A percentile compares a stretch with the other conserved stretches of the same genome.
These are phyloP conservation scores for Hydnomerulius pinastri DNA, from an alignment of 768 basidiomycete genomes.

Conservation along the genomic window DNA sequence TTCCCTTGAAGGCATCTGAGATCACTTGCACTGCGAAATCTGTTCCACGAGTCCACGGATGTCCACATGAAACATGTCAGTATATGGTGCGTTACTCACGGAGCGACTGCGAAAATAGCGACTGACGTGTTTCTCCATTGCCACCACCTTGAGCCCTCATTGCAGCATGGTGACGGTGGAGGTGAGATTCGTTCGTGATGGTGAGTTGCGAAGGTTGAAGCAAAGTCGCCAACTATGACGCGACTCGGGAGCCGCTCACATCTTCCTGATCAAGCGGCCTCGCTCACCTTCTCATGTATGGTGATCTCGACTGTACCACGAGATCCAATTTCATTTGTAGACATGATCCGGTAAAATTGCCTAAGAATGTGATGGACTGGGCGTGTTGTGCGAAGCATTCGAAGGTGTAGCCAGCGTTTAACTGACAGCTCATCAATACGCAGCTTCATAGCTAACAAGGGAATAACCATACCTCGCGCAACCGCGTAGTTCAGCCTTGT, in stretches of 20 bases:
- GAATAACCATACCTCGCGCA: slow-evolving; percentile 8
- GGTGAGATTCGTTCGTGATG: slow-evolving; percentile 81
- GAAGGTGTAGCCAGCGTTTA: slow-evolving; percentile 13
- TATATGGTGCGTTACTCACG: slow-evolving; percentile 9
- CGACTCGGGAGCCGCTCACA: slow-evolving; percentile 22
- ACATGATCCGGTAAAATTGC: slow-evolving; percentile 28
- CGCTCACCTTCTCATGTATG: slow-evolving; percentile 61
- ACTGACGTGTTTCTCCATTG: slow-evolving; percentile 82
- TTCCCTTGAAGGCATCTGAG: slow-evolving; percentile 71
- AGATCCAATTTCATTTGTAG: slow-evolving; percentile 27
- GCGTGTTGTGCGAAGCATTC: slow-evolving; percentile 29
- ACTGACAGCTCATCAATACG: slow-evolving; percentile 21
- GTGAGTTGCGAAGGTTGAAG: slow-evolving; percentile 63
- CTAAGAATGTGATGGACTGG: slow-evolving; percentile 18
- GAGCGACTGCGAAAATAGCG: slow-evolving; percentile 14
- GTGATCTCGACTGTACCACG: slow-evolving; percentile 56
- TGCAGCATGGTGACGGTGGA: slow-evolving; percentile 82
- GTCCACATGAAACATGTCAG: slow-evolving; percentile 25
- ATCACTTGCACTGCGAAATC: slow-evolving; percentile 80
- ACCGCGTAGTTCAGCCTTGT: slow-evolving; percentile 6
- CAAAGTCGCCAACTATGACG: slow-evolving; percentile 56
- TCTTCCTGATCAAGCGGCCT: slow-evolving; percentile 19
- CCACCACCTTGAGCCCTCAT: slow-evolving; percentile 72
- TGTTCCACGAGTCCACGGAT: slow-evolving; percentile 36
- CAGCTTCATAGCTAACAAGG: slow-evolving; percentile 12